These are phyloP conservation scores for Laetiporus sulphureus DNA, from an alignment of 1,284 basidiomycete genomes.

Conservation along the genomic window DNA sequence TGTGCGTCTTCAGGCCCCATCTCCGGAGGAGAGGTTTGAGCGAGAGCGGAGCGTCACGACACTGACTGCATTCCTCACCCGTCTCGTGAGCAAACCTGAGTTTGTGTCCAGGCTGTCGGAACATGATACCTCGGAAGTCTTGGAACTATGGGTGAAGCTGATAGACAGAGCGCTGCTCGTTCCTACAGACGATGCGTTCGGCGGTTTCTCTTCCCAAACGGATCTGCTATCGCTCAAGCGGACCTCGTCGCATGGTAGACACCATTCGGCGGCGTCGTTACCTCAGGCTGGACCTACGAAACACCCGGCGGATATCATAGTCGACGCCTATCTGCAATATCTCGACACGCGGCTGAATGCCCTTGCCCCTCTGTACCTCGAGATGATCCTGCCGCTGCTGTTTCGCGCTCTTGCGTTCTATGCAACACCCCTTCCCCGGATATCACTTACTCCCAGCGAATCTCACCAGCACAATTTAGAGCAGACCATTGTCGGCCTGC, in stretches of 20 bases:
- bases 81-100: constrained; percentile 41
- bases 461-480: constrained; percentile 36
- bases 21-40: constrained; percentile 43
- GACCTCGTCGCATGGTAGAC: constrained; percentile 42
- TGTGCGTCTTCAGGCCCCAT: constrained; percentile 27
- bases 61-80: constrained; percentile 49
- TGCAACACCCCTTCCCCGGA: constrained; percentile 54
- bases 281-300: constrained; percentile 24
- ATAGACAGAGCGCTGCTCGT: constrained; percentile 47
- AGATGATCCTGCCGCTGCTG: constrained; percentile 57
- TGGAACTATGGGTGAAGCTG: constrained; percentile 51
- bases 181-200: constrained; percentile 23
- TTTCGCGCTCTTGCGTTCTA: constrained; percentile 62
- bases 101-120: constrained; percentile 54
- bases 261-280: constrained; percentile 44
- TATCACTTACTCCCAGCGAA: constrained; percentile 41
- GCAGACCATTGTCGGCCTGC: constrained; percentile 45
- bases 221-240: constrained; percentile 21
- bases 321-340: constrained; percentile 57
- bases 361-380: constrained; percentile 46
- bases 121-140: constrained; percentile 41
- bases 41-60: constrained; percentile 55
- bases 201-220: constrained; percentile 21
- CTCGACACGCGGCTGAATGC: constrained; percentile 51
- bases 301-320: constrained; percentile 50